Conservation (phyloP, 2,329 filamentous ascomycete genomes). For the Cladosporium sp. region DNA sequence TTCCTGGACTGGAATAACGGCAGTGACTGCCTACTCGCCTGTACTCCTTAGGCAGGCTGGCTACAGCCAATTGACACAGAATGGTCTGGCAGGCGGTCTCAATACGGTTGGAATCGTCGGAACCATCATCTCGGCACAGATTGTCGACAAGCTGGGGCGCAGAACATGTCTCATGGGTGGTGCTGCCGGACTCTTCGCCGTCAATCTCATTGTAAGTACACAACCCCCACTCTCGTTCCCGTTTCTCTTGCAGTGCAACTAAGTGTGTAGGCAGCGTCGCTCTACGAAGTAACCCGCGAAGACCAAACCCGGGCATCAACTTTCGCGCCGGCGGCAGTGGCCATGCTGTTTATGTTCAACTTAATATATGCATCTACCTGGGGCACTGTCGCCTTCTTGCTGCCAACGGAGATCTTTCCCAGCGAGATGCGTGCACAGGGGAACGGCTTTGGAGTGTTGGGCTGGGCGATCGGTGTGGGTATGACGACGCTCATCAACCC, state of each 20-base stretch:
- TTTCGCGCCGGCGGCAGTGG: constrained; percentile 50
- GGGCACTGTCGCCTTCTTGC: constrained; percentile 53
- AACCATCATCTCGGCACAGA: constrained; percentile 54
- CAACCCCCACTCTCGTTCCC: no score
- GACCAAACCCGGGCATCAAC: constrained; percentile 41
- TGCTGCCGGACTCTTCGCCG: constrained; percentile 42
- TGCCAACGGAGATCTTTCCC: constrained; percentile 60
- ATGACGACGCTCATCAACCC: constrained; percentile 55
- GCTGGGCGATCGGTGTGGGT: constrained; percentile 61
- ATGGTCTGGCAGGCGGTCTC: constrained; percentile 53
- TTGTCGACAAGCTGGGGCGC: constrained; percentile 55
- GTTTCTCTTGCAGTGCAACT: no score
- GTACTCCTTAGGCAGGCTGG: constrained; percentile 40
- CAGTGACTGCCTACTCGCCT: constrained; percentile 37
- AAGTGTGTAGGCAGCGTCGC: constrained; percentile 34
- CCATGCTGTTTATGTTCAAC: constrained; percentile 56
- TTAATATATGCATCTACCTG: constrained; percentile 55
- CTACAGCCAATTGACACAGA: constrained; percentile 45
- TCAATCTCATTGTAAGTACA: constrained; percentile 43
- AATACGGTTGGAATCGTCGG: constrained; percentile 57
- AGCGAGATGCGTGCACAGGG: constrained; percentile 60
- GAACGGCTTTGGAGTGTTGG: constrained; percentile 60
- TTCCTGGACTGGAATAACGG: constrained; percentile 49
- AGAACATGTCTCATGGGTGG: constrained; percentile 46
- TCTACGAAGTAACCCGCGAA: constrained; percentile 47